Evolutionary conservation across 108 stramenopile genomes (phyloP), one percentile per base, ranked within the genome.

Genomic region (Fragilariopsis cylindrus): DNA sequence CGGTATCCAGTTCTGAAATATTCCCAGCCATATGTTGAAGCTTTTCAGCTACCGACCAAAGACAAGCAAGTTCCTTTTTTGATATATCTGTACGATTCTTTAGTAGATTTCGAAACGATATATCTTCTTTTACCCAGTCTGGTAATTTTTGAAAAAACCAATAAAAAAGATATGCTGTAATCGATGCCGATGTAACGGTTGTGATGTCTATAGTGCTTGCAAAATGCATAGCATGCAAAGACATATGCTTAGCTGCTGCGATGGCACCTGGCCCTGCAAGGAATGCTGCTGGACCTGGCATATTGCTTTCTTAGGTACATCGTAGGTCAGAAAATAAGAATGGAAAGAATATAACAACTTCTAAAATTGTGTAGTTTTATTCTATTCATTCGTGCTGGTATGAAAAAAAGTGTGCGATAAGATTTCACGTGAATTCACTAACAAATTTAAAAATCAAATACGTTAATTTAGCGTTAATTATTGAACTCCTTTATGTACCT

Each of bases 91-190:
- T 8, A 11, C 53, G 49, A 11, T 49, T 65, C 60, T 49, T 70
- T 52, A 53, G 50, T 47, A 57, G 19, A 55, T 73, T 56, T 9
- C 45, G 76, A 57, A 85, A 87, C 3, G 82, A 69, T 16, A 84
- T 81, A 57, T 90, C 89, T 69, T 90, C 74, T 43, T 81, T 81
- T 18, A 87, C 71, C 89, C 89, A 90, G 46, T 69, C 74, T 7
- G 89, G 89, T 57, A 81, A 63, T 5, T 71, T 63, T 48, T 74
- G 71, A 74, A 82, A 87, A 39, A 78, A 16, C 73, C 69, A 72
- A 18, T 71, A 30, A 9, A 76, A 54, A 18, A 82, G n/a, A 11
- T 77, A 7, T 0, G 75, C 82, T 7, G 66, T 42, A 7, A 79
- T 64, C 45, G 75, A 43, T 5, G 74, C 70, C 4, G 81, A 76